phyloP scores from a whole-genome alignment of 768 basidiomycete species.

The Dendrothele bispora region DNA sequence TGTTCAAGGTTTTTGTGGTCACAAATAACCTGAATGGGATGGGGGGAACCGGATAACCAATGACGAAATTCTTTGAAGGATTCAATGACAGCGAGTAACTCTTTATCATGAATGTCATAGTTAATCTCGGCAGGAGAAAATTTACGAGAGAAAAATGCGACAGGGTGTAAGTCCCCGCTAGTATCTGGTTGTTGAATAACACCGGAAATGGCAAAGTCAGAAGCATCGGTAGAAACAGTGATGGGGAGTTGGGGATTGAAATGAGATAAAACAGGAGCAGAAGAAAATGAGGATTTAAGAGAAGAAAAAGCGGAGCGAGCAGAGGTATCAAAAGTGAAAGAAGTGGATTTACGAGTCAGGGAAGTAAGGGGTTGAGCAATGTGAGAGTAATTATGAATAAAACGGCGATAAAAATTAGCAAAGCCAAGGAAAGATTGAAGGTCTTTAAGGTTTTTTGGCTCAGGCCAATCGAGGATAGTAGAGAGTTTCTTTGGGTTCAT shows the following conservation, averaged over 20 bases:
- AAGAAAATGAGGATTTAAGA: slow-evolving; percentile 19
- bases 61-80: slow-evolving; percentile 33
- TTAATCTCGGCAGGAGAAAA: slow-evolving; percentile 30
- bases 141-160: slow-evolving; percentile 27
- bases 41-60: slow-evolving; percentile 27
- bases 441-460: slow-evolving; percentile 21
- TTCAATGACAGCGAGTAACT: slow-evolving; percentile 38
- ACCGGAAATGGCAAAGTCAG: slow-evolving; percentile 16
- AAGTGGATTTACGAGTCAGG: slow-evolving; percentile 18
- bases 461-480: slow-evolving; percentile 36
- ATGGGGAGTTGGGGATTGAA: slow-evolving; percentile 23
- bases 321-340: slow-evolving; percentile 10
- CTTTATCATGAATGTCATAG: slow-evolving; percentile 38
- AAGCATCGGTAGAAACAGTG: slow-evolving; percentile 14
- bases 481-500: slow-evolving; percentile 41
- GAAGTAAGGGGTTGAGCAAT: slow-evolving; percentile 22
- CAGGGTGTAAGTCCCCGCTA: slow-evolving; percentile 20
- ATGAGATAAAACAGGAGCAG: slow-evolving; percentile 26
- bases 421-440: slow-evolving; percentile 38
- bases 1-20: slow-evolving; percentile 46
- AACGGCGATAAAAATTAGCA: slow-evolving; percentile 26
- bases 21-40: slow-evolving; percentile 21
- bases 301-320: slow-evolving; percentile 21
- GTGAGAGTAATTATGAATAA: slow-evolving; percentile 23
- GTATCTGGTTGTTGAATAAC: slow-evolving; percentile 14